Evolutionary conservation across 2,329 filamentous ascomycete genomes (phyloP), one percentile per base, ranked within the genome.

Genomic region (Alternaria atra): DNA sequence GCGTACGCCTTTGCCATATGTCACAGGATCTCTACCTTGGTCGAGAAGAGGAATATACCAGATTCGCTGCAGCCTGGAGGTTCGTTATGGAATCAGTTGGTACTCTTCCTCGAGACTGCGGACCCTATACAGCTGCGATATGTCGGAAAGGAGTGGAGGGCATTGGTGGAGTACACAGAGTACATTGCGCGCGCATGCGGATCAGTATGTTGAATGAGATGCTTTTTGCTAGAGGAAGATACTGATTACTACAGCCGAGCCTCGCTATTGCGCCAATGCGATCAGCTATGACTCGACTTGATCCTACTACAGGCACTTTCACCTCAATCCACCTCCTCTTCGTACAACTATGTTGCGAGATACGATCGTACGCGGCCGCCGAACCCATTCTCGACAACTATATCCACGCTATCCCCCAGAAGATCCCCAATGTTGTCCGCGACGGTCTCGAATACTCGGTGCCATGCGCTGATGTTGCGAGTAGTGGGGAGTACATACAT

Each of bases 291-390:
- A 79, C 89, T 12, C 85, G 85, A 55, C 80, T 94, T 58, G 90
- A 94, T 66, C 89, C 90, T 2, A 84, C 84, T 12, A 87, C 85
- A 29, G 85, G 85, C 51, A 86, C 90, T 52, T 87, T 93, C 67
- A 93, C 90, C 5, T 85, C 85, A 5, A 83, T 83, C 29, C 90
- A 93, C 68, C 75, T 90, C 37, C 72, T 79, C 13, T 81, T 92
- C 32, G 82, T 85, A 30, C 85, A 83, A 42, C 74, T 89, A 10
- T 90, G 90, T 44, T 70, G 86, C 50, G 81, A 85, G 53, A 83
- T 84, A 32, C 79, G 85, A 66, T 79, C 79, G 39, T 85, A 87
- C 58, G 81, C 83, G 13, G 82, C 84, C 25, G 87, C 85, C 2
- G 79, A 90, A 5, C 84, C 84, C 4, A 82, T 92, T 9, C 80